A percentile compares a stretch with the other conserved stretches of the same genome.
phyloP scores from a whole-genome alignment of 306 rosid genomes.

The Lagenaria siceraria region DNA sequence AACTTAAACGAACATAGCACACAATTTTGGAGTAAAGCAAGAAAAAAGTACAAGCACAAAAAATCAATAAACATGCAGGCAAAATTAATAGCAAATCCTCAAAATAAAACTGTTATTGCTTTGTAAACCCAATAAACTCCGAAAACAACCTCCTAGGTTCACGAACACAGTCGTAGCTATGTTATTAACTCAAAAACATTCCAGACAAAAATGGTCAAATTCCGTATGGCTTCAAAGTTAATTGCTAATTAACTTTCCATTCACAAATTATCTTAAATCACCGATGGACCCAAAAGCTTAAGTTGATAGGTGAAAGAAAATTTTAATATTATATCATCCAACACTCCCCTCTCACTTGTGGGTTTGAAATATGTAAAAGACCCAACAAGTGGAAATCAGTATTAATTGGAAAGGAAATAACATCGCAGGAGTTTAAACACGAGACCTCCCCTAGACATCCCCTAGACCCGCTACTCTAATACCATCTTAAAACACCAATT shows the following conservation, averaged over 20 bases:
- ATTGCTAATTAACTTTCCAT: background rate
- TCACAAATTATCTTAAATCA: too few species aligned
- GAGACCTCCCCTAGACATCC: too few species aligned
- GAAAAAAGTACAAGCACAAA: background rate
- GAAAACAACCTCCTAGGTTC: background rate
- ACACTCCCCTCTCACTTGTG: too few species aligned
- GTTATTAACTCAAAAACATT: background rate
- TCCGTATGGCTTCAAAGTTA: background rate
- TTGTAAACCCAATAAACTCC: background rate
- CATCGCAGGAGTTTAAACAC: too few species aligned
- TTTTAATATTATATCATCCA: too few species aligned
- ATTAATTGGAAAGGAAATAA: too few species aligned
- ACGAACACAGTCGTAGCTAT: background rate
- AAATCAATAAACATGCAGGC: background rate
- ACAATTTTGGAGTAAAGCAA: background rate
- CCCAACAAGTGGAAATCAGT: too few species aligned
- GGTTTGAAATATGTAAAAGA: too few species aligned
- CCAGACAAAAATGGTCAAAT: background rate
- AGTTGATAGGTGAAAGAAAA: too few species aligned
- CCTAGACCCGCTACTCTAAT: too few species aligned
- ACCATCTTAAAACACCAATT: too few species aligned
- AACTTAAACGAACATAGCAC: background rate
- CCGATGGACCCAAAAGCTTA: too few species aligned
- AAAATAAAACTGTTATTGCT: background rate
- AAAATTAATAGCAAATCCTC: background rate